Evolutionary conservation across 441 rosid species (phyloP).

Genomic region (Theobroma grandiflorum): DNA sequence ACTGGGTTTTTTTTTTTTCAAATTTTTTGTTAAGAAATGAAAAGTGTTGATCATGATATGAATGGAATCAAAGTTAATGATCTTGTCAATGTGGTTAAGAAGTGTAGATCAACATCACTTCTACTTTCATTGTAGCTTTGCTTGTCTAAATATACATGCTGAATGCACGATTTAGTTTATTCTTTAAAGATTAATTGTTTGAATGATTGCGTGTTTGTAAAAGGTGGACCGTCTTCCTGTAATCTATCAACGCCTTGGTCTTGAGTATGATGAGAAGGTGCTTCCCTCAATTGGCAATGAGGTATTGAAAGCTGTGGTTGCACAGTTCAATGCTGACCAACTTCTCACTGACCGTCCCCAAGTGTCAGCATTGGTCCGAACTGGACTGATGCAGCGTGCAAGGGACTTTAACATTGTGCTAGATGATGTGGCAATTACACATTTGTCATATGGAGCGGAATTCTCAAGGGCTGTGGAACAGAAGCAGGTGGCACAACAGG

Average conservation of each 20-base stretch:
- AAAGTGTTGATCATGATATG: neutral
- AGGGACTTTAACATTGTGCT: constrained; percentile 84
- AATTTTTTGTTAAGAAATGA: neutral
- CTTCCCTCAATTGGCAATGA: constrained; percentile 97
- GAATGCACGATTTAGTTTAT: neutral
- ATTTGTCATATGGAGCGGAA: constrained; percentile 87
- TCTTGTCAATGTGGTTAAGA: neutral
- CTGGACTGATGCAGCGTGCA: constrained; percentile 77
- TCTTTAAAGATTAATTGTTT: neutral
- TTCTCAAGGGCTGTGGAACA: constrained; percentile 98
- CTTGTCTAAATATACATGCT: neutral
- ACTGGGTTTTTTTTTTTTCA: neutral
- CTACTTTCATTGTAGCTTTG: constrained; percentile 4
- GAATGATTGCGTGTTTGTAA: constrained; percentile 15
- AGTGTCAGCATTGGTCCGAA: constrained; percentile 85
- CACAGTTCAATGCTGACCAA: constrained; percentile 98
- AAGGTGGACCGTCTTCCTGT: constrained; percentile 75
- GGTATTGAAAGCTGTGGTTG: constrained; percentile 91
- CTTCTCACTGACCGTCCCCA: constrained; percentile 96
- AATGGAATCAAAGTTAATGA: neutral
- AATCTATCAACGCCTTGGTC: constrained; percentile 88
- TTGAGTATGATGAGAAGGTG: constrained; percentile 95
- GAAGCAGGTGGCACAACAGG: constrained; percentile 98
- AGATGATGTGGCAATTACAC: constrained; percentile 94
- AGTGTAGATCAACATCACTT: neutral